phyloP scores from a whole-genome alignment of 2,329 filamentous ascomycete species.

The Dactylellina leptospora region DNA sequence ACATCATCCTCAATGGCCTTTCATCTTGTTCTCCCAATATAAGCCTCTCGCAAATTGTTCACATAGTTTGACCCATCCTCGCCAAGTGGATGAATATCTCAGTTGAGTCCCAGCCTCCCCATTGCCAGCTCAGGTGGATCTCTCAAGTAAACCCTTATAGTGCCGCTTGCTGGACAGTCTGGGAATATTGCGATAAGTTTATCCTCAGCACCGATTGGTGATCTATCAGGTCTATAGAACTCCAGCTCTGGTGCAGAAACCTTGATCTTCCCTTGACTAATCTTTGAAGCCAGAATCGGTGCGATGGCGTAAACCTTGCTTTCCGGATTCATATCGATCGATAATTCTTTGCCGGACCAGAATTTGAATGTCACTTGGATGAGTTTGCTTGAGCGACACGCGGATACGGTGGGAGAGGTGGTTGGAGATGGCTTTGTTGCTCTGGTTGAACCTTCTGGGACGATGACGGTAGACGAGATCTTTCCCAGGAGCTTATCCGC shows the following conservation, averaged over 20 bases:
- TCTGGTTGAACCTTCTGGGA: neutral
- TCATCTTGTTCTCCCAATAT: too few species aligned
- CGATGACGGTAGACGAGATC: too few species aligned
- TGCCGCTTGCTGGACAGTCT: neutral
- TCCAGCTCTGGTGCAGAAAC: neutral
- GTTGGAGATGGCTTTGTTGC: neutral
- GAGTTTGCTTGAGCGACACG: neutral
- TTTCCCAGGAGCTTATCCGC: too few species aligned
- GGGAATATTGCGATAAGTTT: neutral
- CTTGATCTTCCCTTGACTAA: neutral
- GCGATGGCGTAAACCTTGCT: constrained; percentile 6
- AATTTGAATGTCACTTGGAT: constrained; percentile 20
- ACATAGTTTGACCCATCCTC: too few species aligned
- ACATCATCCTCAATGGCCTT: too few species aligned
- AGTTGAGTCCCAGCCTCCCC: too few species aligned
- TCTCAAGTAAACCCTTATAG: neutral
- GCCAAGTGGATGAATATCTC: too few species aligned
- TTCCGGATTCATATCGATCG: constrained; percentile 11
- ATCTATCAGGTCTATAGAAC: neutral
- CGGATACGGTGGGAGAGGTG: neutral
- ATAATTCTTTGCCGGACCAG: constrained; percentile 22
- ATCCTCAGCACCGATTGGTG: neutral
- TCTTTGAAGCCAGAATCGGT: neutral
- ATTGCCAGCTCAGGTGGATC: too few species aligned
- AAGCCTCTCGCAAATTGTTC: too few species aligned